A percentile compares a stretch with the other conserved stretches of the same genome.
phyloP scores from a whole-genome alignment of 2,329 filamentous ascomycete species.

The Corinectria fuckeliana region DNA sequence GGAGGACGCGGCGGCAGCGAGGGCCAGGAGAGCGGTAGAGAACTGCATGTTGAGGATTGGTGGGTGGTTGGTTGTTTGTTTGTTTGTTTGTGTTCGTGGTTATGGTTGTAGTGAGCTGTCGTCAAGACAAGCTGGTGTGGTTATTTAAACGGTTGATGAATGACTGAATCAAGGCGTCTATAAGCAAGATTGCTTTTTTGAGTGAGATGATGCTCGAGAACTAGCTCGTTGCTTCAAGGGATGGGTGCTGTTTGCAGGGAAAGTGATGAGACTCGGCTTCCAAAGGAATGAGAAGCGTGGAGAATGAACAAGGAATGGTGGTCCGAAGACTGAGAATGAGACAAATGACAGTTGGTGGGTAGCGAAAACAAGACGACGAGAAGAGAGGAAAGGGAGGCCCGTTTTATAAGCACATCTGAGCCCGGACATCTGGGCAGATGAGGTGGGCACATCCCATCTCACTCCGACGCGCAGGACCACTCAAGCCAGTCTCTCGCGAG shows the following conservation, averaged over 20 bases:
- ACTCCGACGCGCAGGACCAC: constrained; percentile 9
- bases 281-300: constrained; percentile 43
- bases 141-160: constrained; percentile 31
- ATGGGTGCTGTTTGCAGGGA: constrained; percentile 26
- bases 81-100: no score
- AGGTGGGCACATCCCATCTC: constrained; percentile 11
- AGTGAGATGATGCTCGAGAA: constrained; percentile 31
- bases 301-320: constrained; percentile 36
- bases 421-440: constrained; percentile 22
- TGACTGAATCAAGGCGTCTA: constrained; percentile 33
- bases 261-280: constrained; percentile 36
- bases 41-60: constrained; percentile 60
- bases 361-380: constrained; percentile 19
- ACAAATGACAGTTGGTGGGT: constrained; percentile 34
- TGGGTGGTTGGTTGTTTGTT: constrained; percentile 14
- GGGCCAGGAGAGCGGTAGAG: constrained; percentile 51
- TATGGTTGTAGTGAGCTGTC: constrained; percentile 34
- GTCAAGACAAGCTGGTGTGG: constrained; percentile 35
- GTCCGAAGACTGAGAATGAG: constrained; percentile 40
- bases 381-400: constrained; percentile 30
- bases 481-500: constrained; percentile 18
- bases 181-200: constrained; percentile 19
- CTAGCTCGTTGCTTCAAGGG: constrained; percentile 35
- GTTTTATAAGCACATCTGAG: constrained; percentile 39
- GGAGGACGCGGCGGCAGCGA: constrained; percentile 51